Evolutionary conservation across 176 grass and related monocot species (phyloP), one percentile per base, ranked within the genome.

Genomic region (Pontederia crassipes): DNA sequence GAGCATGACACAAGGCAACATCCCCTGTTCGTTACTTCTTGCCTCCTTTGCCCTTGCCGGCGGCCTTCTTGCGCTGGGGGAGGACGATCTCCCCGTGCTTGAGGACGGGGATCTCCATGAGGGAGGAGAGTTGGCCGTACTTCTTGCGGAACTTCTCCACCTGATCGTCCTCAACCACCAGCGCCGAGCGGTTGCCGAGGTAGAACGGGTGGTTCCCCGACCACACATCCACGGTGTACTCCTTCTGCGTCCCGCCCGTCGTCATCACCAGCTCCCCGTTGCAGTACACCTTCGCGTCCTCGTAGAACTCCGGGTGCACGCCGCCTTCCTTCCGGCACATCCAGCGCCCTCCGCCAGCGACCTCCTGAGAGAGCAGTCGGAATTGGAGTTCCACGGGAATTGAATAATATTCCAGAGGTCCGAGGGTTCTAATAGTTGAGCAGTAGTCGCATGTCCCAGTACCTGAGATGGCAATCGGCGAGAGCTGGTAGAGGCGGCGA

Each of bases 171-270:
- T 85, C 81, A 7, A 79, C 68, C 16, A 76, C 75, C 66, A 89
- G 72, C 54, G 86, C 86, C 59, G 86, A 89, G 46, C 78, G 80
- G 78, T 71, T 83, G 59, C 92, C 92, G 13, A 85, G 80, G 81
- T 85, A 97, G 75, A 88, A 97, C n/a, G 87, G 87, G 78, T 97
- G 92, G 76, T 97, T 97, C 28, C 92, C 92, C 47, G 92, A 97
- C 92, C 87, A 97, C 29, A 87, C 85, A 72, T 97, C 92, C 70
- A 97, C 87, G 56, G 79, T 73, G 69, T 87, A 81, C 75, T 97
- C 87, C 70, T 59, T 67, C 72, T 83, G 82, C 28, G 92, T 97
- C 11, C 92, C 92, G 64, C 87, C 82, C 49, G 87, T 97, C 52
- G 85, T 82, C 92, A 97, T 76, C 72, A 97, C 84, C 75, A 91